Base-by-base conservation (phyloP, 1,139 yeast genomes). In the Blastobotrys elegans region DNA sequence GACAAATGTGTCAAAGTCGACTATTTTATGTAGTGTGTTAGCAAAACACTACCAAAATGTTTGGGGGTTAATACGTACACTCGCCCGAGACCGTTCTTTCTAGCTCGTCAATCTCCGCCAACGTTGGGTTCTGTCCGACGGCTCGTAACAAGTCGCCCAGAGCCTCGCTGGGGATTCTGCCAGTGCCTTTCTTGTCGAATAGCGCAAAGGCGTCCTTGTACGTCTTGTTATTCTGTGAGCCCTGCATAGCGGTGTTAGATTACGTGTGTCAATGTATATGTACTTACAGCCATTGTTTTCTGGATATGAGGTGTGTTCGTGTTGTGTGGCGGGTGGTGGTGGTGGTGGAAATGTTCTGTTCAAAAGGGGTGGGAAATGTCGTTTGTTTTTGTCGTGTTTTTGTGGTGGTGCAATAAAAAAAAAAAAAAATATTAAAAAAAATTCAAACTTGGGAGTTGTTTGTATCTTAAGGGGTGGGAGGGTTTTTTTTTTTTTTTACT, bases 121-220 rank as follows among this genome's bases (percentile, higher is more conserved):
- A 77, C 10, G 98, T 90, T 54, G 99, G 99, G 73, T 94, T 94
- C 72, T 92, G 97, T 30, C 98, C 98, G 52, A 92, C 92, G 2
- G 98, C 97, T 67, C 99, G 79, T 53, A 94, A 77, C 60, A 94
- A 78, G 64, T 94, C 98, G 36, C 97, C 98, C 50, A 94, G 76
- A 52, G 87, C 84, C 57, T 84, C 88, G 53, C 79, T 77, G n/a
- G 96, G 82, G 52, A 94, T 92, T 66, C 82, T 79, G 16, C 98
- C 98, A 39, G 94, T 87, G 37, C 97, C 98, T 62, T 89, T 87
- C 71, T 90, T 90, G 73, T 94, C 98, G 66, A 92, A 94, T 48
- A 94, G 81, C 29, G 97, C 95, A 69, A 94, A 94, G 22, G 97
- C 97, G 76, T 92, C 98, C 70, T 87, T 89, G 73, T 88, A 87